Conservation (phyloP, 805 yeast genomes). For the Candida sphagnicola region DNA sequence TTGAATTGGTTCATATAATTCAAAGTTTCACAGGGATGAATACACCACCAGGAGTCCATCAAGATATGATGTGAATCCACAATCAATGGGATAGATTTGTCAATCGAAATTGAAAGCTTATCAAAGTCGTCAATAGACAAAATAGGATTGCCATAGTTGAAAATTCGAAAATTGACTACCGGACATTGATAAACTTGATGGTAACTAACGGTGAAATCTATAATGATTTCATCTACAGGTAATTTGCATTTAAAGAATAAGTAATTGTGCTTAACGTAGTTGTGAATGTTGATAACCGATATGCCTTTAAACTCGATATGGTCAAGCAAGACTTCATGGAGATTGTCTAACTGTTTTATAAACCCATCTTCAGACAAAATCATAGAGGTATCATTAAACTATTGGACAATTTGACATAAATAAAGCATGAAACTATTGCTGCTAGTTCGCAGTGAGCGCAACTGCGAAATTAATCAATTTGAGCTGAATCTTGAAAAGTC, state of each 20-base stretch:
- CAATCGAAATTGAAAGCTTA: background rate
- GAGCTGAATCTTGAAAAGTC: too few relatives aligned
- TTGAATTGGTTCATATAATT: slow-evolving; percentile 12
- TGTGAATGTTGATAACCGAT: slow-evolving; percentile 6
- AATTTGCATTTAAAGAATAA: background rate
- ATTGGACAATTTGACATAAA: too few relatives aligned
- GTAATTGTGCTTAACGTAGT: slow-evolving; percentile 5
- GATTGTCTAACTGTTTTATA: background rate
- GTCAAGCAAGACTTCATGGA: background rate
- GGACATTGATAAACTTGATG: slow-evolving; percentile 30
- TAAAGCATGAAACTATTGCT: too few relatives aligned
- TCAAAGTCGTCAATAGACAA: background rate
- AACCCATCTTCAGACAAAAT: background rate
- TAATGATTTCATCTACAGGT: background rate
- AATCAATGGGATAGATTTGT: slow-evolving; percentile 1
- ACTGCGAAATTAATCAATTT: too few relatives aligned
- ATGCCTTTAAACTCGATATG: background rate
- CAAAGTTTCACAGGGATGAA: slow-evolving; percentile 31
- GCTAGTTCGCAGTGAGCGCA: too few relatives aligned
- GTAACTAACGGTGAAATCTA: slow-evolving; percentile 25
- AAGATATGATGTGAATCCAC: slow-evolving; percentile 14
- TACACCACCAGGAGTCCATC: slow-evolving; percentile 16
- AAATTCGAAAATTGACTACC: slow-evolving; percentile 21
- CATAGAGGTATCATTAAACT: too few relatives aligned
- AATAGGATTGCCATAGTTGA: slow-evolving; percentile 5